Percentiles rank a stretch among this genome's conserved stretches.
Evolutionary conservation across 2,329 filamentous ascomycete genomes (phyloP).

Genomic region (Apiospora phragmitis): DNA sequence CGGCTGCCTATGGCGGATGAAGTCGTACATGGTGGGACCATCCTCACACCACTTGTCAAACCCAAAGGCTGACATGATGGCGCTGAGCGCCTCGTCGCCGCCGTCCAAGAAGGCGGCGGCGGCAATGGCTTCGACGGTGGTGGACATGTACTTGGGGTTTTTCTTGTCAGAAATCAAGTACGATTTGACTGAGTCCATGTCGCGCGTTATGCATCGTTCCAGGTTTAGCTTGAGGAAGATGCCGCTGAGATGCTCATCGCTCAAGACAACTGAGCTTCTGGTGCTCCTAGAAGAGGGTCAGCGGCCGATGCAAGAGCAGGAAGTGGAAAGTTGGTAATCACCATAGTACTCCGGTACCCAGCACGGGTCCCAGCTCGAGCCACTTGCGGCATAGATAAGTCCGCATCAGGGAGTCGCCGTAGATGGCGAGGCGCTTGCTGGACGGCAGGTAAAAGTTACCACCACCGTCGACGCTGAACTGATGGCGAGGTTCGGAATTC

Average conservation of each 20-base stretch:
- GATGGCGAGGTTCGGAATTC: background rate
- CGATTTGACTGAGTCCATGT: too few species aligned
- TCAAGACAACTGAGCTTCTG: background rate
- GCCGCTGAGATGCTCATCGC: background rate
- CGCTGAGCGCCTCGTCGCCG: background rate
- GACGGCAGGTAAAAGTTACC: background rate
- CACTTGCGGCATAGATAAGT: background rate
- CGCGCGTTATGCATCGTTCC: background rate
- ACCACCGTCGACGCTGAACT: background rate
- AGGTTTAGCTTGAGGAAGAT: background rate
- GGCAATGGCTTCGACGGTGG: background rate
- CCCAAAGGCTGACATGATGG: background rate
- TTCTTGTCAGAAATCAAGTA: background rate
- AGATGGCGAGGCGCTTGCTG: background rate
- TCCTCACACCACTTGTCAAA: background rate
- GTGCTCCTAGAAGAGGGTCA: background rate
- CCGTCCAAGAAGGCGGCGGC: background rate
- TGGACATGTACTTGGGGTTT: background rate
- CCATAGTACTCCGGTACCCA: background rate
- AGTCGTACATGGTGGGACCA: background rate
- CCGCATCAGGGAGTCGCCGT: background rate
- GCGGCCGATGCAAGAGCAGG: background rate
- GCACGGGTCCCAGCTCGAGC: background rate
- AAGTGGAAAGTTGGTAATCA: background rate
- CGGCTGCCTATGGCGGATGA: background rate